Base-by-base conservation (phyloP, 2,329 filamentous ascomycete species). In the Nemania sp. region DNA sequence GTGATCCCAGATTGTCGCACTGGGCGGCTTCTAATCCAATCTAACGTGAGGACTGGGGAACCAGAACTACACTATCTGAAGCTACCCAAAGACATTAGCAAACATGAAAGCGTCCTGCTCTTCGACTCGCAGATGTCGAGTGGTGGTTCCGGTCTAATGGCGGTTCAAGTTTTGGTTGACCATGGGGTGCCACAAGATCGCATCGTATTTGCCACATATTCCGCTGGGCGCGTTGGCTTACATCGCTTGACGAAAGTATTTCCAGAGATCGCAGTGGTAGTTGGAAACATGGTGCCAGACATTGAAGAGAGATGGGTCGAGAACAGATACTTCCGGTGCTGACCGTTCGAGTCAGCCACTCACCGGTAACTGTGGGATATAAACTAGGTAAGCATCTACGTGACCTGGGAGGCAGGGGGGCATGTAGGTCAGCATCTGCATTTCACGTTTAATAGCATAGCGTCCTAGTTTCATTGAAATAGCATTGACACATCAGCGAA, bases 71-170 rank as follows among this genome's bases (percentile, higher is more conserved):
- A 98, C 79, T 98, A 94, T 77, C 86, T 94, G 67, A 93, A 93
- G 71, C 84, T 99, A 3, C 92, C 93, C 0, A 84, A 87, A 2
- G 87, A 93, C 69, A 92, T 98, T 64, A 82, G 87, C 67, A 80
- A 87, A 49, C 92, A 97, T 76, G 90, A 93, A 72, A 91, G 91
- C 57, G 93, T 99, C 20, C 84, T 99, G 68, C 84, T 99, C 7
- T 84, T 98, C 22, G 96, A 98, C 79, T 91, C 94, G 15, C 96
- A 99, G 78, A 98, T 98, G 92, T 93, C 93, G 27, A 94, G 91
- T 69, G 96, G 96, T 51, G 95, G 94, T 41, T 88, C 89, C 18
- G 89, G 88, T 0, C 83, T 99, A 66, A 99, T 99, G 96, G 94
- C 96, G 0, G 94, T 98, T 49, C 92, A 96, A 76, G 93, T 98